Conservation (phyloP, 2,329 filamentous ascomycete genomes). For the Ophiostoma novo-ulmi region DNA sequence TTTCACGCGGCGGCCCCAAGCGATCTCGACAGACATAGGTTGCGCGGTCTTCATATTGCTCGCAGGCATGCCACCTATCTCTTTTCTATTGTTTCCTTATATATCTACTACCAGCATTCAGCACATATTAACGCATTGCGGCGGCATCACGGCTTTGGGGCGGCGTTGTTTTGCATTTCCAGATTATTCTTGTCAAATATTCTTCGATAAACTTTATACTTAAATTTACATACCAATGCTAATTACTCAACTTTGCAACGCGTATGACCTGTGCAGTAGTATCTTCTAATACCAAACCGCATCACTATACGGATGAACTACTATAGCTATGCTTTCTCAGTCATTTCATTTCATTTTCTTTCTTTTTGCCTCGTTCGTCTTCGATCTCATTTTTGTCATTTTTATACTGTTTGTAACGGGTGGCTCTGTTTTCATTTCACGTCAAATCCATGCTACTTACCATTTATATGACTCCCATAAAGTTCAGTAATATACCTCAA, state of each 20-base stretch:
- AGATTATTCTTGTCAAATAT: background rate
- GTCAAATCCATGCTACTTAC: no score
- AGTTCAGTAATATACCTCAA: background rate
- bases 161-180: constrained; percentile 12
- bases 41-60: constrained; percentile 8
- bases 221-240: background rate
- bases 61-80: background rate
- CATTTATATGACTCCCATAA: background rate
- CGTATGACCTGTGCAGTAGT: no score
- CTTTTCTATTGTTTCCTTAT: background rate
- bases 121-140: background rate
- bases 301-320: no score
- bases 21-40: constrained; percentile 45
- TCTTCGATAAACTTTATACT: background rate
- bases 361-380: no score
- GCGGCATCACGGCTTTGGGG: constrained; percentile 5
- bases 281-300: no score
- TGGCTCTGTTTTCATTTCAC: no score
- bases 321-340: no score
- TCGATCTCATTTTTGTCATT: no score
- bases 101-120: constrained; percentile 2
- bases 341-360: background rate
- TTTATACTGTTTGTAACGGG: no score
- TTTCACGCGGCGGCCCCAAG: constrained; percentile 45
- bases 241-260: background rate